These are phyloP conservation scores for Colletotrichum brevisporum DNA, from an alignment of 2,329 filamentous ascomycete genomes.

Conservation along the genomic window DNA sequence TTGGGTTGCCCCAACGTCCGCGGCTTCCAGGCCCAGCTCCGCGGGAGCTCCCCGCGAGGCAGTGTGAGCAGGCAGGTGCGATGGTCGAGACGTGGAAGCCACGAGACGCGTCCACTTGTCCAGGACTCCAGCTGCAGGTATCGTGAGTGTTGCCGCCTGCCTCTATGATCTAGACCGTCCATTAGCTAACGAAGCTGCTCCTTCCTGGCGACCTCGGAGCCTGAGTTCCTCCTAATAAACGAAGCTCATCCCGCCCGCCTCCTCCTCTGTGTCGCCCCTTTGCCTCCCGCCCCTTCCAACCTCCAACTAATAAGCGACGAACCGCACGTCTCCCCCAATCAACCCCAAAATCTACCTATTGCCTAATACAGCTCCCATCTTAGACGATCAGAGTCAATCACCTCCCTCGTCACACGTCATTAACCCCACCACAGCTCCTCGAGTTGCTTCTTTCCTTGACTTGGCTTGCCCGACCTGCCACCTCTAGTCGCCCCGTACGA, in stretches of 20 bases:
- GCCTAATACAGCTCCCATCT: slow-evolving; percentile 13
- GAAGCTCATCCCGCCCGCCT: not conserved
- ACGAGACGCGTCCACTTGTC: slow-evolving; percentile 30
- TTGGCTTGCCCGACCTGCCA: not conserved
- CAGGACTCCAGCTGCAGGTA: not conserved
- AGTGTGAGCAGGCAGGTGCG: slow-evolving; percentile 23
- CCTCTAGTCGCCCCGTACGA: slow-evolving; percentile 14
- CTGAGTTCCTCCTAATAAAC: slow-evolving; percentile 23
- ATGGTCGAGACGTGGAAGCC: slow-evolving; percentile 12
- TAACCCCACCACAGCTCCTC: slow-evolving; percentile 27
- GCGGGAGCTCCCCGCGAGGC: slow-evolving; percentile 36
- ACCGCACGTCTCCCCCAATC: slow-evolving; percentile 5
- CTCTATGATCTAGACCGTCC: slow-evolving; percentile 9
- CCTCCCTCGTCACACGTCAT: slow-evolving; percentile 31
- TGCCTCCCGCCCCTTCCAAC: not conserved
- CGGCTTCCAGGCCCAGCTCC: slow-evolving; percentile 27
- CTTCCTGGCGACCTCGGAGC: not conserved
- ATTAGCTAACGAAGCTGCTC: not conserved
- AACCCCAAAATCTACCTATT: slow-evolving; percentile 18
- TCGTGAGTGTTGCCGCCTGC: slow-evolving; percentile 24
- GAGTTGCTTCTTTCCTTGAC: slow-evolving; percentile 17
- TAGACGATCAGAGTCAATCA: slow-evolving; percentile 30
- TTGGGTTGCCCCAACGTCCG: slow-evolving; percentile 12
- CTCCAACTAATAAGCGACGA: slow-evolving; percentile 20
- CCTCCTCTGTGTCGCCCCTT: not conserved